These are phyloP conservation scores for Yamadazyma buinensis DNA, from an alignment of 1,139 yeast genomes.

Conservation along the genomic window DNA sequence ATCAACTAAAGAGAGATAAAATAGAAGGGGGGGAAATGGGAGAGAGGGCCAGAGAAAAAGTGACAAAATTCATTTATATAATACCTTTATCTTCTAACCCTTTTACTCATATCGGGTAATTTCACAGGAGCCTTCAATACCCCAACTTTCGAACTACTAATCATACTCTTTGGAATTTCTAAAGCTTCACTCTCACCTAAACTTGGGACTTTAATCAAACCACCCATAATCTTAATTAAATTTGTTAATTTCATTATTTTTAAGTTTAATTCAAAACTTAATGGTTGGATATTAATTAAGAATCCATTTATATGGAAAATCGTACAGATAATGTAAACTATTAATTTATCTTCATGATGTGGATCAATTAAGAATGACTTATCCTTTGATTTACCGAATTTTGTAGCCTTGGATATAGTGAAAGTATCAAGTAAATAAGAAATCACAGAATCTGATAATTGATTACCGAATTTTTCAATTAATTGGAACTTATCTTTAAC, in stretches of 20 bases:
- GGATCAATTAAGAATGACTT: conserved; percentile 79
- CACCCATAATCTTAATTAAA: conserved; percentile 80
- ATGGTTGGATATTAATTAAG: conserved; percentile 70
- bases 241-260: conserved; percentile 72
- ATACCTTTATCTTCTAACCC: conserved; percentile 31
- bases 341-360: conserved; percentile 76
- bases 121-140: conserved; percentile 83
- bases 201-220: conserved; percentile 70
- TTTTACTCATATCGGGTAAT: conserved; percentile 77
- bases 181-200: conserved; percentile 79
- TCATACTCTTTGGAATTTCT: conserved; percentile 66
- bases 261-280: conserved; percentile 80
- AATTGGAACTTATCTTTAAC: conserved; percentile 57
- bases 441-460: conserved; percentile 69
- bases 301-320: conserved; percentile 75
- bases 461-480: conserved; percentile 52
- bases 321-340: conserved; percentile 72
- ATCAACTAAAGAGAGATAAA: not conserved
- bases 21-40: too few species aligned
- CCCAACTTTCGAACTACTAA: conserved; percentile 74
- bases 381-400: conserved; percentile 70
- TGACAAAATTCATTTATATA: not conserved
- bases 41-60: not conserved
- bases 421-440: conserved; percentile 72
- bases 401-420: conserved; percentile 61